These are phyloP conservation scores for Tricholoma hemisulphureum DNA, from an alignment of 768 basidiomycete genomes.

Conservation along the genomic window DNA sequence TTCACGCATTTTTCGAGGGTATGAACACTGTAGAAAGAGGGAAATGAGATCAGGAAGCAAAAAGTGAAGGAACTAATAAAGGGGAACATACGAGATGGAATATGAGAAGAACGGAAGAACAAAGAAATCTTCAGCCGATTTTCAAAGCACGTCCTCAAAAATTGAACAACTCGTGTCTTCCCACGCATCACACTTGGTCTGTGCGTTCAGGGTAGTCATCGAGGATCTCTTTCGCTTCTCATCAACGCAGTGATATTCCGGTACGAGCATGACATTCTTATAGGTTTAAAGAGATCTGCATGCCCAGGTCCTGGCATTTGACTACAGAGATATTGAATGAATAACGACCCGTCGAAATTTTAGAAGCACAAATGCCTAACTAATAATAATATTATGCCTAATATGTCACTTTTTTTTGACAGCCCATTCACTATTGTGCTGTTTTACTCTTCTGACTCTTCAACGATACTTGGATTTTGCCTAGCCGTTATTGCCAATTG, in stretches of 20 bases:
- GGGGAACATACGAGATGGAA: conserved; percentile 26
- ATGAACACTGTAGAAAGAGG: conserved; percentile 18
- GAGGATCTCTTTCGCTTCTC: conserved; percentile 28
- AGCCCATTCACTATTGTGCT: too few species aligned
- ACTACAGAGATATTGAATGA: conserved; percentile 36
- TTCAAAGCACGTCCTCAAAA: conserved; percentile 42
- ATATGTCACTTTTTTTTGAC: too few species aligned
- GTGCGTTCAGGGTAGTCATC: conserved; percentile 34
- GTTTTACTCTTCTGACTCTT: too few species aligned
- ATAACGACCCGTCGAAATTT: conserved; percentile 32
- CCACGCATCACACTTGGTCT: conserved; percentile 46
- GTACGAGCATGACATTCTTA: conserved; percentile 23
- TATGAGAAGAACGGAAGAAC: conserved; percentile 38
- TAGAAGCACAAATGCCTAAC: too few species aligned
- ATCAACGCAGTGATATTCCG: conserved; percentile 14
- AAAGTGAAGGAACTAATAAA: conserved; percentile 21
- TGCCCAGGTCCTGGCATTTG: conserved; percentile 49
- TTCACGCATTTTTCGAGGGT: conserved; percentile 66
- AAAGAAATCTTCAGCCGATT: conserved; percentile 35
- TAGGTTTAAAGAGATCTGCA: conserved; percentile 45
- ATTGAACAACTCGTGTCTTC: conserved; percentile 39
- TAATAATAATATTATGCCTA: too few species aligned
- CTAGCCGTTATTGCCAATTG: too few species aligned
- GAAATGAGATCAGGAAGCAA: conserved; percentile 19
- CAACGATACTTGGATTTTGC: too few species aligned